Evolutionary conservation across 2,329 filamentous ascomycete species (phyloP), one percentile per base, ranked within the genome.

Genomic region (Venturia aucupariae): DNA sequence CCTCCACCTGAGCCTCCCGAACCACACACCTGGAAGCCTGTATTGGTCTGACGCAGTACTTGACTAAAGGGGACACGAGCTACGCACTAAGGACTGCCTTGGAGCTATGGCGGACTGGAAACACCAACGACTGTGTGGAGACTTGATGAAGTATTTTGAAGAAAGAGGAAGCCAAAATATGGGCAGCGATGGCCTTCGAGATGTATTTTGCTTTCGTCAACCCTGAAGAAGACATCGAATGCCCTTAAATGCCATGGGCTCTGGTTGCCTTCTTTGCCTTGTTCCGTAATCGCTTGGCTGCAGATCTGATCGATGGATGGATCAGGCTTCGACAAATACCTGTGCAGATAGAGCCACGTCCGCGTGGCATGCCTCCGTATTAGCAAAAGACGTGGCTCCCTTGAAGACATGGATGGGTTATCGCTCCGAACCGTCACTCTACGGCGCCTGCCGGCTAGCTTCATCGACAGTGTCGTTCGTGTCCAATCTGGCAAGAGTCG

Each of bases 231-330:
- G 27, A n/a, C 51, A 10, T 35, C 15, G 51, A 57, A 15, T 30
- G 15, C n/a, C 10, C 17, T 17, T 27, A 55, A 32, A 19, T 6
- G 27, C 48, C 30, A 57, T 15, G 27, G 35, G 27, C 15, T 57
- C 15, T 22, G 51, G 51, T 57, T 35, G 51, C 51, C 51, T 57
- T 57, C 27, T 57, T 57, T 57, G 51, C 51, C 51, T 57, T 35
- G 51, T 57, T 35, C 17, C 35, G 51, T 57, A 27, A 35, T 57
- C 7, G 27, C 51, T 57, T 57, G 24, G 51, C 51, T 2, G 27
- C 30, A 57, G 30, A 57, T 19, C 51, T 57, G 51, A 54, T 54
- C 24, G 44, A 32, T 30, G 19, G 24, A 15, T 32, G 48, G 48
- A 32, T 17, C 4, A 54, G n/a, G 10, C 8, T 1, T 54, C 10